A percentile compares a stretch with the other conserved stretches of the same genome.
Evolutionary conservation across 495 filamentous ascomycete genomes (phyloP).

Genomic region (Penicillium goetzii): DNA sequence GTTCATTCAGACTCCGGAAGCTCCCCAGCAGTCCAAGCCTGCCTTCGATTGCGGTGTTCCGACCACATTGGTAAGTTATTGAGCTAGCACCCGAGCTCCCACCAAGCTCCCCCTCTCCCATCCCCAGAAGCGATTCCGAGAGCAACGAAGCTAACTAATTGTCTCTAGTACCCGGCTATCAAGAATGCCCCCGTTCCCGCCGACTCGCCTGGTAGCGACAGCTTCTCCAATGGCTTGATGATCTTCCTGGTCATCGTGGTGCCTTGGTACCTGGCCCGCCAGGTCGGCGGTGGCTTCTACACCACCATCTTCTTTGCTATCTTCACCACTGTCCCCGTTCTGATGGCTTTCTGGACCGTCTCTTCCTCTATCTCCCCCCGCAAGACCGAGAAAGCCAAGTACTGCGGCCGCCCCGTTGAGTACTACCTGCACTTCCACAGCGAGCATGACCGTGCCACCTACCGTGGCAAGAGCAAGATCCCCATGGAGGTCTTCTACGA

Average conservation of each 20-base stretch:
- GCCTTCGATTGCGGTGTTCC: conserved; percentile 37
- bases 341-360: conserved; percentile 61
- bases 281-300: conserved; percentile 58
- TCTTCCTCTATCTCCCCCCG: conserved; percentile 63
- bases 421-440: conserved; percentile 86
- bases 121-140: background rate
- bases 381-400: conserved; percentile 61
- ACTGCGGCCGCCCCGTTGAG: conserved; percentile 78
- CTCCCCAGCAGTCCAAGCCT: conserved; percentile 45
- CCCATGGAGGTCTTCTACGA: conserved; percentile 87
- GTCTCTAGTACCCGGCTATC: conserved; percentile 60
- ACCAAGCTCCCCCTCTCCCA: background rate
- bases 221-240: conserved; percentile 62
- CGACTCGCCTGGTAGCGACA: conserved; percentile 60
- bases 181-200: conserved; percentile 69
- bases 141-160: conserved; percentile 11
- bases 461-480: conserved; percentile 77
- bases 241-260: conserved; percentile 52
- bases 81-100: conserved; percentile 11
- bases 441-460: conserved; percentile 69
- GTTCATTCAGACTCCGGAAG: conserved; percentile 67
- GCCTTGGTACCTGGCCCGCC: conserved; percentile 58
- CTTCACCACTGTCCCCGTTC: conserved; percentile 59
- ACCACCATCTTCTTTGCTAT: conserved; percentile 62
- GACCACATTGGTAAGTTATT: conserved; percentile 33